phyloP scores from a whole-genome alignment of 257 asterid genomes.

The Petrea volubilis region DNA sequence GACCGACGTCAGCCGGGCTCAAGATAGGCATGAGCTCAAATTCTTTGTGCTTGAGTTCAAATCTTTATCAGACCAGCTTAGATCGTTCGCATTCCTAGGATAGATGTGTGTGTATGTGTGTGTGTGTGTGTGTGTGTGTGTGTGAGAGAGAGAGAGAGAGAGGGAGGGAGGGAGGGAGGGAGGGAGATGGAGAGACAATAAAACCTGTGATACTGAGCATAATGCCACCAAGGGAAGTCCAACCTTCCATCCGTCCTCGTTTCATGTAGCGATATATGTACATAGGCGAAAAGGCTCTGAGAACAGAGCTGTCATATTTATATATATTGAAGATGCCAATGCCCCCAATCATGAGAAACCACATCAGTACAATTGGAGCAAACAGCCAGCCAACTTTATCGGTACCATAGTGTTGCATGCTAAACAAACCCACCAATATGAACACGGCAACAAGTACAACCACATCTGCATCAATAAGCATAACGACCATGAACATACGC shows the following conservation, averaged over 20 bases:
- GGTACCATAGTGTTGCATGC: conserved; percentile 87
- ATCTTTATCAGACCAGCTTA: no score
- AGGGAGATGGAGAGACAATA: conserved; percentile 47
- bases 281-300: conserved; percentile 77
- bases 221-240: conserved; percentile 89
- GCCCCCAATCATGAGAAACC: conserved; percentile 90
- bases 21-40: no score
- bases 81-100: not conserved
- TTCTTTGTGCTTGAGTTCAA: no score
- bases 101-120: no score
- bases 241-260: conserved; percentile 50
- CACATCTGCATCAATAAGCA: conserved; percentile 52
- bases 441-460: conserved; percentile 77
- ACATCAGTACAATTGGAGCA: conserved; percentile 81
- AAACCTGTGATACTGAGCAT: conserved; percentile 94
- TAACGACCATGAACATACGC: not conserved
- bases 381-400: conserved; percentile 91
- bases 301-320: conserved; percentile 66
- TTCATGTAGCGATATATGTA: conserved; percentile 66
- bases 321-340: conserved; percentile 75
- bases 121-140: not conserved
- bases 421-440: conserved; percentile 75
- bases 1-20: no score
- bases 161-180: not conserved
- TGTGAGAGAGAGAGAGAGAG: conserved; percentile 3